These are phyloP conservation scores for Moesziomyces aphidis DNA, from an alignment of 1,284 basidiomycete species.

Conservation along the genomic window DNA sequence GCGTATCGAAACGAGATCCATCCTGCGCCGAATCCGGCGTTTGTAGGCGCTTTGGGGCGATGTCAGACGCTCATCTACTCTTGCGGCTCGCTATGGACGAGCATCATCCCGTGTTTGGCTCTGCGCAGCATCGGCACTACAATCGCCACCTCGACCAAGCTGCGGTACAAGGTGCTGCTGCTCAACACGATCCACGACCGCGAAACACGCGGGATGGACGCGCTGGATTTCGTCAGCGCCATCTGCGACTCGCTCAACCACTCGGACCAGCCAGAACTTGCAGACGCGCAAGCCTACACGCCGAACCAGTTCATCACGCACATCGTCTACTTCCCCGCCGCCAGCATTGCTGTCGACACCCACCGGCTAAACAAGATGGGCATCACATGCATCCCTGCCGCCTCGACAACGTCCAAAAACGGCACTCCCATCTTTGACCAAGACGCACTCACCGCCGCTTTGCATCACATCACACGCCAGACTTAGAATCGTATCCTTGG, in stretches of 20 bases:
- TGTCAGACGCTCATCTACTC: slow-evolving; percentile 85
- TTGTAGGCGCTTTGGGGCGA: slow-evolving; percentile 76
- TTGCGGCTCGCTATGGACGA: slow-evolving; percentile 88
- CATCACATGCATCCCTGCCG: slow-evolving; percentile 12
- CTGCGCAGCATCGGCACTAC: slow-evolving; percentile 82
- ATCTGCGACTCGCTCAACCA: slow-evolving; percentile 79
- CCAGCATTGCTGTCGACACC: slow-evolving; percentile 25
- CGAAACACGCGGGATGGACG: slow-evolving; percentile 87
- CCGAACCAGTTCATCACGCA: slow-evolving; percentile 76
- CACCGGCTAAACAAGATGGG: slow-evolving; percentile 10
- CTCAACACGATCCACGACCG: slow-evolving; percentile 89
- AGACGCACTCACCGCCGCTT: slow-evolving; percentile 15
- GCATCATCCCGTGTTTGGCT: slow-evolving; percentile 88
- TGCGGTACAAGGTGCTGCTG: slow-evolving; percentile 85
- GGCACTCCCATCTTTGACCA: slow-evolving; percentile 45
- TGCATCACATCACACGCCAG: slow-evolving; percentile 7
- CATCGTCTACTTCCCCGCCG: slow-evolving; percentile 68
- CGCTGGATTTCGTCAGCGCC: slow-evolving; percentile 83
- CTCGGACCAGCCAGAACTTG: slow-evolving; percentile 19
- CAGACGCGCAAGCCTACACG: slow-evolving; percentile 31
- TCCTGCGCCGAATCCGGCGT: slow-evolving; percentile 86
- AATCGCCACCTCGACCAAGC: slow-evolving; percentile 79
- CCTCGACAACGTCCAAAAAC: slow-evolving; percentile 10
- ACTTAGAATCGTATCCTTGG: not conserved
- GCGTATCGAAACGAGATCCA: slow-evolving; percentile 77